Evolutionary conservation across 257 asterid genomes (phyloP).

Genomic region (Ehretia macrophylla): DNA sequence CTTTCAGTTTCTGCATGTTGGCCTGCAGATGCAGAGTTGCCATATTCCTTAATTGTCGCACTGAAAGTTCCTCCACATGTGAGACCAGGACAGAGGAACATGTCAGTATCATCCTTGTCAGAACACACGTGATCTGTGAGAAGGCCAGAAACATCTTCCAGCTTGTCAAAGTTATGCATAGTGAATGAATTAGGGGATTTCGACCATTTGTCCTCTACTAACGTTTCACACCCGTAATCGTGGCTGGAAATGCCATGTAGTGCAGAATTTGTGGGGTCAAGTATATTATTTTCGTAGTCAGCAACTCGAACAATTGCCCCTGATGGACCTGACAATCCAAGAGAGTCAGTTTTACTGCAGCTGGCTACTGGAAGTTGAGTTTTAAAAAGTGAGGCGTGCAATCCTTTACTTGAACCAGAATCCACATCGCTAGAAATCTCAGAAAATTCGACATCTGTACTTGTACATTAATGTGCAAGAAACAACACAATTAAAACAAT

Average conservation of each 20-base stretch:
- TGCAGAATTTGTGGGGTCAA: constrained; percentile 28
- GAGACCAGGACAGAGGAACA: constrained; percentile 26
- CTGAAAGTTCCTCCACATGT: constrained; percentile 25
- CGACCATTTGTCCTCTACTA: constrained; percentile 37
- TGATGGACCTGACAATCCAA: constrained; percentile 54
- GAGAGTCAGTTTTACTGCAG: constrained; percentile 27
- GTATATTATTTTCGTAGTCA: constrained; percentile 31
- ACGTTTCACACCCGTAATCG: constrained; percentile 29
- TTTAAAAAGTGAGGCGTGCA: constrained; percentile 48
- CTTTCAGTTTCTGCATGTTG: constrained; percentile 24
- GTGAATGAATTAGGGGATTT: constrained; percentile 42
- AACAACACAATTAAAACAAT: neutral
- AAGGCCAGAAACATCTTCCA: constrained; percentile 57
- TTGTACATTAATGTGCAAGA: neutral
- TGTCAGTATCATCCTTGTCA: constrained; percentile 37
- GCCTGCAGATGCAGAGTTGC: constrained; percentile 17
- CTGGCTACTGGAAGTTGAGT: constrained; percentile 34
- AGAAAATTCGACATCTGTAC: constrained; percentile 66
- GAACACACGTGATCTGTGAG: constrained; percentile 39
- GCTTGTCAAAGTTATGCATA: constrained; percentile 39
- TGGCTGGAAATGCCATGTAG: constrained; percentile 32
- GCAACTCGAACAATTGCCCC: constrained; percentile 36
- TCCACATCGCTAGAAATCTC: constrained; percentile 62
- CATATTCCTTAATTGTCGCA: constrained; percentile 31
- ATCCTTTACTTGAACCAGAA: constrained; percentile 53